phyloP scores from a whole-genome alignment of 2,329 filamentous ascomycete species.

The Xenoacremonium recifei region DNA sequence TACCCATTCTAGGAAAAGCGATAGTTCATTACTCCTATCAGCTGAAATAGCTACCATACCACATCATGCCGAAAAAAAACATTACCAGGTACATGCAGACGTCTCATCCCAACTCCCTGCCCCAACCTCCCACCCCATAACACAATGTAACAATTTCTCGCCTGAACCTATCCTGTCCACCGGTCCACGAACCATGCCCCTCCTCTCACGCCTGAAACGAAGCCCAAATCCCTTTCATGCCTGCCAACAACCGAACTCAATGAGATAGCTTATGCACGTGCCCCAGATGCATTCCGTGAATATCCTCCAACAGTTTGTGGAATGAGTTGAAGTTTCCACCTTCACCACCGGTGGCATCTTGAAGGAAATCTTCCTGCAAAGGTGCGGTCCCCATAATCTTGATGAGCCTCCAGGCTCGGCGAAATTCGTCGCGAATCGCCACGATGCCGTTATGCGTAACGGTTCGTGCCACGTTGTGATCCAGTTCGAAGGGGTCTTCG shows the following conservation, averaged over 20 bases:
- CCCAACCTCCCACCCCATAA: too few species aligned
- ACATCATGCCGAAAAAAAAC: too few species aligned
- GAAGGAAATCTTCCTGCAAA: slow-evolving; percentile 48
- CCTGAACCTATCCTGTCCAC: too few species aligned
- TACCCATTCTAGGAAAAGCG: not conserved
- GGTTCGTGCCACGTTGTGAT: slow-evolving; percentile 85
- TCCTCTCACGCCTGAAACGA: too few species aligned
- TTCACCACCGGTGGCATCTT: slow-evolving; percentile 43
- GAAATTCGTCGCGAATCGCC: slow-evolving; percentile 80
- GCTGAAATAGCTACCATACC: too few species aligned
- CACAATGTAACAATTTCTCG: too few species aligned
- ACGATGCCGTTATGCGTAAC: slow-evolving; percentile 82
- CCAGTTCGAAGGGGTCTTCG: slow-evolving; percentile 85
- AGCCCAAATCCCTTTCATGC: too few species aligned
- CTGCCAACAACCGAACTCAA: too few species aligned
- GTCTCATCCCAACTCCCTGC: too few species aligned
- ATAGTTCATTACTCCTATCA: too few species aligned
- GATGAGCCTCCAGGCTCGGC: slow-evolving; percentile 74
- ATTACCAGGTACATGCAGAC: too few species aligned
- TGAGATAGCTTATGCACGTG: not conserved
- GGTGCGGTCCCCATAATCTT: slow-evolving; percentile 44
- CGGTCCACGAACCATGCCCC: too few species aligned
- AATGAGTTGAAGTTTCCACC: slow-evolving; percentile 18
- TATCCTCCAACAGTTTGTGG: slow-evolving; percentile 29
- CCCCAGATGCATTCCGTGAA: slow-evolving; percentile 28